These are phyloP conservation scores for Sporobolus alterniflorus DNA, from an alignment of 202 grass and related monocot species.

Conservation along the genomic window DNA sequence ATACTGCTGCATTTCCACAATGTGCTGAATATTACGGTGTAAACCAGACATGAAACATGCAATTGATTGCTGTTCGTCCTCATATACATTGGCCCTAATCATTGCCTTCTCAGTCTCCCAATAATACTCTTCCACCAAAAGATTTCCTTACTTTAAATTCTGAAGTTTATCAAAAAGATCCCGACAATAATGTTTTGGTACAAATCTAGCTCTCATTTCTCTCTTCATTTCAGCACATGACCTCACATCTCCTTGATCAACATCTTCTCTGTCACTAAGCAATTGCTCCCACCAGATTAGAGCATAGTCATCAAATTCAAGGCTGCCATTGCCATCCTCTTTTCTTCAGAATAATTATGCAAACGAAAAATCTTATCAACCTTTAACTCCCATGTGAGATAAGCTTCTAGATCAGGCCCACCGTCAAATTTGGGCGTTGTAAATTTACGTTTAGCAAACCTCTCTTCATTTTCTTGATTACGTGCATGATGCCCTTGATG, in stretches of 20 bases:
- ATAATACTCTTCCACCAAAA: neutral
- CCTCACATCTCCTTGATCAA: neutral
- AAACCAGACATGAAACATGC: neutral
- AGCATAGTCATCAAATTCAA: no score
- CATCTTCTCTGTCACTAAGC: no score
- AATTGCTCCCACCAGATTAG: no score
- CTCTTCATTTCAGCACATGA: neutral
- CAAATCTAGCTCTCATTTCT: neutral
- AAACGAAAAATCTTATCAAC: no score
- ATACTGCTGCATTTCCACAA: neutral
- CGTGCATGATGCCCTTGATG: no score
- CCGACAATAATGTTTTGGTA: neutral
- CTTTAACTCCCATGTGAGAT: no score
- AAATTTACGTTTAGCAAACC: no score
- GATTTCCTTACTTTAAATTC: neutral
- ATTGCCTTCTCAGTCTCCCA: neutral
- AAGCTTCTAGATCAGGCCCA: no score
- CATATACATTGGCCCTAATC: neutral
- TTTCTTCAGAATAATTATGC: no score
- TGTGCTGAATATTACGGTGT: neutral
- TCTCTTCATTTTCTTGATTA: no score
- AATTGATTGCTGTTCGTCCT: neutral
- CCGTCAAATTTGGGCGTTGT: no score
- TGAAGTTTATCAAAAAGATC: neutral
- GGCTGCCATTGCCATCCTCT: no score